Percentiles rank a stretch among this genome's conserved stretches.
phyloP scores from a whole-genome alignment of 2,329 filamentous ascomycete genomes.

The Tolypocladium tropicale region DNA sequence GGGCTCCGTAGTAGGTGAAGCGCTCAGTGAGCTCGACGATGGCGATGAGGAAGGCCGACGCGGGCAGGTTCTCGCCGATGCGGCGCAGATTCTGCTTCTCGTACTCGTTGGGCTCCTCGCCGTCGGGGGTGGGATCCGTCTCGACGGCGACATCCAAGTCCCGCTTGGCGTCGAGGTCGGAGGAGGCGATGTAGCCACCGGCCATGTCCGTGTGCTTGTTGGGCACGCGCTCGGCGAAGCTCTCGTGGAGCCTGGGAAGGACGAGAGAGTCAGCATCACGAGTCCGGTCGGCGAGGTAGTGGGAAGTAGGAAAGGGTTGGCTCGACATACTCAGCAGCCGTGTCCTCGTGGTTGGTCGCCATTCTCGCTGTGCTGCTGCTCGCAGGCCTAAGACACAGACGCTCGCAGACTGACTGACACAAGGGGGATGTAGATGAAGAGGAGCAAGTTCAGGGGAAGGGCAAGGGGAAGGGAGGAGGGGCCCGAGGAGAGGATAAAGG shows the following conservation, averaged over 20 bases:
- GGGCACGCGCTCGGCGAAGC: conserved; percentile 14
- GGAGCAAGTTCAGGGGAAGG: not conserved
- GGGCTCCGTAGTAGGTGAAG: conserved; percentile 47
- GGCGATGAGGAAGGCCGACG: conserved; percentile 46
- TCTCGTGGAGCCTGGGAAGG: conserved; percentile 15
- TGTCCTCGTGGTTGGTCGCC: conserved; percentile 2
- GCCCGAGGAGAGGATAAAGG: not conserved
- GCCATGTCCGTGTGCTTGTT: conserved; percentile 13
- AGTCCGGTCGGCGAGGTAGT: not conserved
- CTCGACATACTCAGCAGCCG: conserved; percentile 1
- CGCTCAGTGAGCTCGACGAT: conserved; percentile 46
- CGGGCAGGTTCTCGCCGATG: conserved; percentile 42
- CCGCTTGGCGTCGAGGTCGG: conserved; percentile 16
- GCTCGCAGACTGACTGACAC: not conserved
- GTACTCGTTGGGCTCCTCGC: conserved; percentile 40
- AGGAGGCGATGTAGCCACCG: conserved; percentile 11
- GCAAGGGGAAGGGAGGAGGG: not conserved
- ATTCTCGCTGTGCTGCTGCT: not conserved
- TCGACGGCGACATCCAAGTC: conserved; percentile 12
- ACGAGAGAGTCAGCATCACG: not conserved
- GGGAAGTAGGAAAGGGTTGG: not conserved
- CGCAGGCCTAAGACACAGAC: not conserved
- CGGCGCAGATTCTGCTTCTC: conserved; percentile 41
- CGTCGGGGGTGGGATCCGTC: conserved; percentile 26
- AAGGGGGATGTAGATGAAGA: not conserved